Evolutionary conservation across 2,329 filamentous ascomycete species (phyloP).

Genomic region (Cercospora sojina): DNA sequence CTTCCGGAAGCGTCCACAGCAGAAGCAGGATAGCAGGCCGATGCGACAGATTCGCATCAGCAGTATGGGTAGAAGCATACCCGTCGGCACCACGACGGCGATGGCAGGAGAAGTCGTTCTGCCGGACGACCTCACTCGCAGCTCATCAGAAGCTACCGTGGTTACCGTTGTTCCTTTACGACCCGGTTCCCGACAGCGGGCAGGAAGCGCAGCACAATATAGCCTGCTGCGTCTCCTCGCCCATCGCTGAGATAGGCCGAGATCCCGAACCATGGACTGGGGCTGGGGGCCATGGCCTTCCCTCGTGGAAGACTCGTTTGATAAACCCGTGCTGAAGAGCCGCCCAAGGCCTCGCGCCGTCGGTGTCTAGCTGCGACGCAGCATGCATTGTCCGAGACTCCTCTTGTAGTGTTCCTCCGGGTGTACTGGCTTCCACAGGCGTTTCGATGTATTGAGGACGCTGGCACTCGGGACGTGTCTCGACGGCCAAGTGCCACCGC

Average conservation of each 20-base stretch:
- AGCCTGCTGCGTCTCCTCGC: slow-evolving; percentile 26
- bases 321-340: neutral
- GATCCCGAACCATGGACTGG: neutral
- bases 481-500: neutral
- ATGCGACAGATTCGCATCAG: slow-evolving; percentile 30
- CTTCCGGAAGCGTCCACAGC: slow-evolving; percentile 26
- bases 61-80: slow-evolving; percentile 32
- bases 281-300: neutral
- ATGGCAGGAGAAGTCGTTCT: slow-evolving; percentile 23
- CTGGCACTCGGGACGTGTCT: neutral
- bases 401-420: neutral
- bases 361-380: neutral
- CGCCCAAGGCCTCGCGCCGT: neutral
- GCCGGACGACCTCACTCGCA: slow-evolving; percentile 16
- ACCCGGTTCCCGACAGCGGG: slow-evolving; percentile 1
- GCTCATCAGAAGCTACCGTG: slow-evolving; percentile 20
- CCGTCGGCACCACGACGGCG: slow-evolving; percentile 33
- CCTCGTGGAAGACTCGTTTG: neutral
- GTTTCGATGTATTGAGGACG: neutral
- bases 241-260: neutral
- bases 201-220: slow-evolving; percentile 20
- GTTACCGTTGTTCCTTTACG: slow-evolving; percentile 2
- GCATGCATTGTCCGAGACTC: neutral
- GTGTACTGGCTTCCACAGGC: neutral
- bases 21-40: slow-evolving; percentile 20